Base-by-base conservation (phyloP, 1,284 basidiomycete genomes). In the Leccinum angustisporum region DNA sequence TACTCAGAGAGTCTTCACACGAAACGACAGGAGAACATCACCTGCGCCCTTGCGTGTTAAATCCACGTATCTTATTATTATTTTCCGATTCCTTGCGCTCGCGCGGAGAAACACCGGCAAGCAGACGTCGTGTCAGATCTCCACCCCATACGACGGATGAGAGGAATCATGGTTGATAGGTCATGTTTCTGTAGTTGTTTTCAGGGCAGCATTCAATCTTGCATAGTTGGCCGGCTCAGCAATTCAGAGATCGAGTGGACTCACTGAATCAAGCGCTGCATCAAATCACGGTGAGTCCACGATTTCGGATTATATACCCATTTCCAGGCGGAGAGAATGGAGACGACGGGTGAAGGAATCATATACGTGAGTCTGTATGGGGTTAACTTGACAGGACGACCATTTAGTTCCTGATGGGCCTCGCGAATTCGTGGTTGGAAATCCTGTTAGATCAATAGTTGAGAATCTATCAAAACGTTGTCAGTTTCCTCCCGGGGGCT, bases 161-260 rank as follows among this genome's bases (percentile, higher is more conserved):
- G 54, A 52, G 3, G 25, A 9, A 30, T 5, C 33, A 5, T 8
- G 16, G 33, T 46, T 51, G 51, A 50, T 55, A 54, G 21, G 18
- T 6, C n/a, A 14, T 36, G 11, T 21, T 13, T 46, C 18, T 21
- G 21, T 48, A 6, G 46, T 48, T 13, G 46, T 53, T 30, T 52
- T 66, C 65, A 61, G 67, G 67, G 65, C 16, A 51, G 14, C 25
- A 25, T 54, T 5, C 50, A 7, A 48, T 8, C 54, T 62, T 54
- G 57, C 55, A 61, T 54, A 50, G 33, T 43, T 60, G 14, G 46
- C 18, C 43, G 48, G 31, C 50, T 58, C 63, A 14, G 38, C 48
- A 25, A 48, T 34, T 16, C 36, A 65, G 16, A n/a, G 50, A 30
- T 25, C n/a, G 27, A 51, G 30, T 30, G 5, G 27, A 18, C 21